Base-by-base conservation (phyloP, 2,329 filamentous ascomycete species). In the Pseudogymnoascus sp. region DNA sequence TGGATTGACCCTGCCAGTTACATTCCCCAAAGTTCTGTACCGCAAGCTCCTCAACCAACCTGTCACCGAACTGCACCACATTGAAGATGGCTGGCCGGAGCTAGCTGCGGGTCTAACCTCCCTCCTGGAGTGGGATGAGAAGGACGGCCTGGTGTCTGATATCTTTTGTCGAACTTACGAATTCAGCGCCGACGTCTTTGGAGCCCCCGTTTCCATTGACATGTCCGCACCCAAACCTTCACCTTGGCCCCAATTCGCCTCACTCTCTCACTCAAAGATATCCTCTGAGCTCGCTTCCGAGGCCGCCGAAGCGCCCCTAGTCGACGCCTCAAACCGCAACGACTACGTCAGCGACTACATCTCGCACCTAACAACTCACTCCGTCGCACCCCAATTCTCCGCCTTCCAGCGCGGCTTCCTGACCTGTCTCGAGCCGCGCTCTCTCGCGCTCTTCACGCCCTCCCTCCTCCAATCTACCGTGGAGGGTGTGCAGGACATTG, bases 1-100 rank as follows among this genome's bases (percentile, higher is more conserved):
- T 67, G 93, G 93, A 1, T 80, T 97, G 25, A 96, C 92, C 0
- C 79, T 99, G 0, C 94, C 94, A 0, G 82, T 97, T 42, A 96
- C 89, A 1, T 94, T 99, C 64, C 94, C 94, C 0, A 82, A 85
- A 63, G 90, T 87, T 0, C 81, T 99, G 3, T 99, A 99, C 75
- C 83, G 85, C 61, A 90, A 90, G 68, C 80, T 97, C 0, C 79
- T 96, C 0, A 85, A 84, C 7, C 79, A 88, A 63, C 84, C 86
- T 7, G 84, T 89, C 13, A 84, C 84, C 35, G 82, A 87, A 62
- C 77, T 94, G 1, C 84, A 91, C 55, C 87, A 92, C 71, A 91
- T 97, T 65, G 79, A 81, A 2, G 92, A 97, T 68, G 92, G 91
- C 3, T 97, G 93, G 93, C 90, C 91, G 1, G 86, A 88, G 13